A percentile compares a stretch with the other conserved stretches of the same genome.
Conservation (phyloP, 768 basidiomycete species). For the Pulveroboletus sp. region DNA sequence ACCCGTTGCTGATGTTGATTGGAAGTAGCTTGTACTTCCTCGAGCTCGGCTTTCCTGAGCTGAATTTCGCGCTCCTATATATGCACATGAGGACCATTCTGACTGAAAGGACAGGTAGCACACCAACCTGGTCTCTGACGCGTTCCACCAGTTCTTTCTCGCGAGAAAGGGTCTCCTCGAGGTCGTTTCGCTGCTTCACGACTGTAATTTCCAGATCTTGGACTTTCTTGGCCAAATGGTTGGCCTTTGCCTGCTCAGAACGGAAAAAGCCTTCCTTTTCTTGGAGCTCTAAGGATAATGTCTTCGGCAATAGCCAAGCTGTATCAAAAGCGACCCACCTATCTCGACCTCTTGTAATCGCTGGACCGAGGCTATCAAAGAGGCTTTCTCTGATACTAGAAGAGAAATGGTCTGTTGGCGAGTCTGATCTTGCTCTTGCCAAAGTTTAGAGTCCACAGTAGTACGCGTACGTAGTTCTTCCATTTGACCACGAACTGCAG, state of each 20-base stretch:
- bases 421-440: conserved; percentile 40
- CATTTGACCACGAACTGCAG: conserved; percentile 16
- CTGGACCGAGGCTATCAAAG: conserved; percentile 53
- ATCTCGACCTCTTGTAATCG: conserved; percentile 55
- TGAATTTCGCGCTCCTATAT: conserved; percentile 72
- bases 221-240: conserved; percentile 39
- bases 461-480: conserved; percentile 16
- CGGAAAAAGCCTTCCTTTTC: conserved; percentile 39
- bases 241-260: conserved; percentile 38
- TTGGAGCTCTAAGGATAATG: conserved; percentile 37
- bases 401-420: conserved; percentile 71
- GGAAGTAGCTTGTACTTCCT: conserved; percentile 49
- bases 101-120: neutral
- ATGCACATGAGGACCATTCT: neutral
- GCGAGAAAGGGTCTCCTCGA: conserved; percentile 34
- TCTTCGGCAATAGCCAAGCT: neutral
- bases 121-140: conserved; percentile 29
- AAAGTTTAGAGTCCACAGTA: conserved; percentile 8
- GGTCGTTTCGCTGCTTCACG: conserved; percentile 38
- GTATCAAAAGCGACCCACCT: conserved; percentile 39
- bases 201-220: conserved; percentile 39
- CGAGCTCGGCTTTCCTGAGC: conserved; percentile 47
- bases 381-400: conserved; percentile 71
- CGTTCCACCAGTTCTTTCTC: conserved; percentile 48
- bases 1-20: conserved; percentile 53